phyloP scores from a whole-genome alignment of 441 rosid genomes.

The Populus tomentosa region DNA sequence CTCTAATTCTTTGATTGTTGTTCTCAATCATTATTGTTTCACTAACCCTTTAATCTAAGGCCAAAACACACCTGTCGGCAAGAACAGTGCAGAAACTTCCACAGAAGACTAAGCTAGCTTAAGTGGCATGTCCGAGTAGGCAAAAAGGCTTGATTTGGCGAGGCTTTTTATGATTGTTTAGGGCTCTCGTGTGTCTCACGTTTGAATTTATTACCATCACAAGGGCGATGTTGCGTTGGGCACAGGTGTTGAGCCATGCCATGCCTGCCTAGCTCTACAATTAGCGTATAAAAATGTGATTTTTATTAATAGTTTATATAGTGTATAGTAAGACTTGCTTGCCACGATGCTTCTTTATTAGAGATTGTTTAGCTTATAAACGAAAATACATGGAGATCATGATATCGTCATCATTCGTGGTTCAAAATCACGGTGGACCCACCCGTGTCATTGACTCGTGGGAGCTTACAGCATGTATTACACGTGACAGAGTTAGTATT shows the following conservation, averaged over 20 bases:
- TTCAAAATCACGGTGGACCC: not conserved
- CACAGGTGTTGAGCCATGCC: no score
- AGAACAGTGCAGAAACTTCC: not conserved
- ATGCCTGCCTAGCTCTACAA: not conserved
- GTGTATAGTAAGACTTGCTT: not conserved
- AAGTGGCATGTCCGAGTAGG: not conserved
- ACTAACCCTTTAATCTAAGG: not conserved
- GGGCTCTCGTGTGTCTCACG: not conserved
- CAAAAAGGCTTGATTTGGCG: not conserved
- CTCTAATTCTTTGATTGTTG: no score
- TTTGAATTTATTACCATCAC: not conserved
- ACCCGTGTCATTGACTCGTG: not conserved
- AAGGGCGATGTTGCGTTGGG: not conserved
- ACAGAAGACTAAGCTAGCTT: not conserved
- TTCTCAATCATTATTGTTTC: no score
- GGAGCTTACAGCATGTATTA: not conserved
- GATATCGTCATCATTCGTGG: not conserved
- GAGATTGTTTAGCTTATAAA: not conserved
- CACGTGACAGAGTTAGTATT: constrained; percentile 4
- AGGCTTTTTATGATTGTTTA: not conserved
- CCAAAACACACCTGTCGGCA: not conserved
- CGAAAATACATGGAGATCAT: not conserved
- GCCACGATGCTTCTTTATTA: not conserved
- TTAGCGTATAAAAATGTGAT: not conserved
- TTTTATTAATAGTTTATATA: not conserved